Evolutionary conservation across 257 asterid genomes (phyloP).

Genomic region (Gentiana straminea): DNA sequence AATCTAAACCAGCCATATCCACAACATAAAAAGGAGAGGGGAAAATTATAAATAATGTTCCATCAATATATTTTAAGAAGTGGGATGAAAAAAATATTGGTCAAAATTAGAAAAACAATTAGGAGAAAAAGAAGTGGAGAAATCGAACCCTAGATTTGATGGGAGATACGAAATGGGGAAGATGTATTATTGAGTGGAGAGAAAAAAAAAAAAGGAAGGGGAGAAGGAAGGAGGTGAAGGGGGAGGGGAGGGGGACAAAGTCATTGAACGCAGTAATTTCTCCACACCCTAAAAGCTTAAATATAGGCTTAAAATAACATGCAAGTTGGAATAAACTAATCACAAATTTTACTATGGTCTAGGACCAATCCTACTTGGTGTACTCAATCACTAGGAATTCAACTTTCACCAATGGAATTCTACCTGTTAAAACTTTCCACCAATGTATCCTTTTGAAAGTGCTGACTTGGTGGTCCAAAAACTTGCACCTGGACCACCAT

Average conservation of each 20-base stretch:
- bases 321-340: background rate
- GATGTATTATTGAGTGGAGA: constrained; percentile 11
- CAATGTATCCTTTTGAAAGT: too few relatives aligned
- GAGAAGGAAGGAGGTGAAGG: background rate
- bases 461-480: too few relatives aligned
- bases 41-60: constrained; percentile 7
- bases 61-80: constrained; percentile 6
- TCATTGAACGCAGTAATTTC: constrained; percentile 7
- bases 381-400: too few relatives aligned
- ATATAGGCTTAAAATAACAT: constrained; percentile 7
- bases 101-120: background rate
- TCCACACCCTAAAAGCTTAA: constrained; percentile 14
- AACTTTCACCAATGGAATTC: too few relatives aligned
- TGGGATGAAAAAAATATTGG: background rate
- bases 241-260: constrained; percentile 1
- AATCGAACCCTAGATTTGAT: constrained; percentile 14
- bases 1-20: constrained; percentile 73
- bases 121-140: constrained; percentile 5
- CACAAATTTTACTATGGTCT: too few relatives aligned
- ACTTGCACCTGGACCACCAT: too few relatives aligned
- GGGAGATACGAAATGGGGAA: constrained; percentile 7
- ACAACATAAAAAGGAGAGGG: constrained; percentile 6
- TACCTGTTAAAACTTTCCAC: too few relatives aligned
- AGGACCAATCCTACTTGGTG: too few relatives aligned
- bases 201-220: constrained; percentile 6